These are phyloP conservation scores for Hyaloscypha variabilis DNA, from an alignment of 495 filamentous ascomycete species.

Conservation along the genomic window DNA sequence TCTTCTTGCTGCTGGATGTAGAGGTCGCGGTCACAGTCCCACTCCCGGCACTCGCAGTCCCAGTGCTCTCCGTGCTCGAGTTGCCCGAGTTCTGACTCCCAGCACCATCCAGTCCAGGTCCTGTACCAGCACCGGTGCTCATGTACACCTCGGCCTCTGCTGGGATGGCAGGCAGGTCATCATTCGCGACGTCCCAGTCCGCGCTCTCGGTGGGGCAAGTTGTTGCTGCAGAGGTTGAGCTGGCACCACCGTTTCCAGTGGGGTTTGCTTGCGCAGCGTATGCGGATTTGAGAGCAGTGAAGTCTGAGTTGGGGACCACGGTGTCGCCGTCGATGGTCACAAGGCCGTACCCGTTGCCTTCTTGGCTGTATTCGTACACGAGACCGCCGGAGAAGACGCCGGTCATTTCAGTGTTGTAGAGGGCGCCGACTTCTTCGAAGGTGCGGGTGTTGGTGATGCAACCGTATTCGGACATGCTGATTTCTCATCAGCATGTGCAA, in stretches of 20 bases:
- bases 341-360: slow-evolving; percentile 76
- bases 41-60: slow-evolving; percentile 63
- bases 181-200: slow-evolving; percentile 72
- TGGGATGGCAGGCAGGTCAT: slow-evolving; percentile 79
- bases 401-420: slow-evolving; percentile 87
- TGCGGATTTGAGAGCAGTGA: slow-evolving; percentile 64
- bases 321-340: slow-evolving; percentile 54
- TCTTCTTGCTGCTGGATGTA: slow-evolving; percentile 18
- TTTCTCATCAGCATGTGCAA: background rate
- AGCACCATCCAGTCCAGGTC: slow-evolving; percentile 67
- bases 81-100: slow-evolving; percentile 72
- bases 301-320: slow-evolving; percentile 62
- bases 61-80: slow-evolving; percentile 45
- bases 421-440: slow-evolving; percentile 75
- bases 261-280: slow-evolving; percentile 66
- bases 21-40: slow-evolving; percentile 47
- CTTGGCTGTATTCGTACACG: slow-evolving; percentile 90
- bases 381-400: slow-evolving; percentile 91
- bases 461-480: slow-evolving; percentile 88
- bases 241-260: slow-evolving; percentile 74
- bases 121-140: slow-evolving; percentile 70
- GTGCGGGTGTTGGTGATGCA: slow-evolving; percentile 77
- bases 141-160: slow-evolving; percentile 62
- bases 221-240: slow-evolving; percentile 60
- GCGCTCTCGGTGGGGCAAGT: slow-evolving; percentile 68